These are phyloP conservation scores for Lagerstroemia speciosa DNA, from an alignment of 345 rosid genomes.

Conservation along the genomic window DNA sequence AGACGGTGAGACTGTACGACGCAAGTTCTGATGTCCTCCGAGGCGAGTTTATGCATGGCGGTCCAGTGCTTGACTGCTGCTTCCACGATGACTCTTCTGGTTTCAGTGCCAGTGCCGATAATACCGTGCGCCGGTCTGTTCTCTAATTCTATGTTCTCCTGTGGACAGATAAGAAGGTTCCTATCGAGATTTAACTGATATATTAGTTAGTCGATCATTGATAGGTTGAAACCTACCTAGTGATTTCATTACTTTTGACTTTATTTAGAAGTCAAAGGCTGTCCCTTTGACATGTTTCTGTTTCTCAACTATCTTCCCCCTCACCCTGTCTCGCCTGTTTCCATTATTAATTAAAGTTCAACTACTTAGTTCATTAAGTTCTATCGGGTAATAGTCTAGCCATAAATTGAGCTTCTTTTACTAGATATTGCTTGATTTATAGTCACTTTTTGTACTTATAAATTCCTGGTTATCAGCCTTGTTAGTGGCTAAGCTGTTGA, in stretches of 20 bases:
- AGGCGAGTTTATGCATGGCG: constrained; percentile 89
- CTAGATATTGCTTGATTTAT: not conserved
- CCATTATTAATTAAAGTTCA: not conserved
- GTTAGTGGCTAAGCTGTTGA: not conserved
- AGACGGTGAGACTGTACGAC: constrained; percentile 78
- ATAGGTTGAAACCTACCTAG: not conserved
- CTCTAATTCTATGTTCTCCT: not conserved
- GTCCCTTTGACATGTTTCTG: not conserved
- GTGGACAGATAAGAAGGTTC: not conserved
- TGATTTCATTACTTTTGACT: not conserved
- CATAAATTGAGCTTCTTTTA: not conserved
- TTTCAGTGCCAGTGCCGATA: constrained; percentile 72
- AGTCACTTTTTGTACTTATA: not conserved
- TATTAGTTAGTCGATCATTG: not conserved
- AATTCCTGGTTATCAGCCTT: not conserved
- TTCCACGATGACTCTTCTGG: constrained; percentile 96
- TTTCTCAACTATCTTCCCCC: not conserved
- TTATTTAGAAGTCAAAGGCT: not conserved
- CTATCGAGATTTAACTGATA: not conserved
- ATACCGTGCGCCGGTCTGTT: constrained; percentile 57
- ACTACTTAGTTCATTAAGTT: not conserved
- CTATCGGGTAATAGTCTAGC: not conserved
- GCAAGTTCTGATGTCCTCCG: constrained; percentile 63
- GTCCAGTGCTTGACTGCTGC: constrained; percentile 91
- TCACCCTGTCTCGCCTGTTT: not conserved